Percentiles rank a stretch among this genome's conserved stretches.
Conservation (phyloP, 495 filamentous ascomycete genomes). For the Podospora appendiculata region DNA sequence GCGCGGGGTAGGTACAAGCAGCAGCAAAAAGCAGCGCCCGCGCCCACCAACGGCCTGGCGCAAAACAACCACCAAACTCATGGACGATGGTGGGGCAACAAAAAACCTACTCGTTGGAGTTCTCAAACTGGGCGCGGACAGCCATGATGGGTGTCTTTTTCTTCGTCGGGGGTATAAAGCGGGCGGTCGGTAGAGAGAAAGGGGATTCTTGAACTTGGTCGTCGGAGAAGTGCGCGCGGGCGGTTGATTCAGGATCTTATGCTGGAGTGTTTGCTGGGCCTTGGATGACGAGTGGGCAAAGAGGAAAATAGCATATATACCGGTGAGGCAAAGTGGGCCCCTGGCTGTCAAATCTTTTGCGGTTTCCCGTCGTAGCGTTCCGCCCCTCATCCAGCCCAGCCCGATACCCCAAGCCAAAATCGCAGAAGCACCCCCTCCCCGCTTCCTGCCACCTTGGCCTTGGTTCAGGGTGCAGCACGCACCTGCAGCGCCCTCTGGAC, state of each 20-base stretch:
- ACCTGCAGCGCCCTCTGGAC: no score
- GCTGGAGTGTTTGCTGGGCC: not conserved
- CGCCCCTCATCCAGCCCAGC: no score
- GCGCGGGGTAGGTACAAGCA: no score
- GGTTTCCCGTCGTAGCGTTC: no score
- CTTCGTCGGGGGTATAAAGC: conserved; percentile 5
- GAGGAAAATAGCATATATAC: not conserved
- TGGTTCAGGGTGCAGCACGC: no score
- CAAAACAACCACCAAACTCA: not conserved
- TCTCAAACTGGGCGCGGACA: conserved; percentile 89
- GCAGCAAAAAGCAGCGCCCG: not conserved
- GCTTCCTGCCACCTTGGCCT: no score
- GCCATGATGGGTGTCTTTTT: conserved; percentile 47
- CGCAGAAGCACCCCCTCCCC: no score
- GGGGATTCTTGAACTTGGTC: not conserved
- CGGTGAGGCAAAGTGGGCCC: not conserved
- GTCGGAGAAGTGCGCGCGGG: not conserved
- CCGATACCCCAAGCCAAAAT: no score
- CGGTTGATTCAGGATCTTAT: no score
- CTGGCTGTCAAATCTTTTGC: no score
- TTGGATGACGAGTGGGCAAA: not conserved
- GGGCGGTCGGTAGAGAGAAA: not conserved
- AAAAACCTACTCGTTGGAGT: conserved; percentile 84
- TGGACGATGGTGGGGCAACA: conserved; percentile 11
- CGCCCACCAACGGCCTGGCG: no score